Evolutionary conservation across 2,329 filamentous ascomycete genomes (phyloP), one percentile per base, ranked within the genome.

Genomic region (Meredithiella fracta): DNA sequence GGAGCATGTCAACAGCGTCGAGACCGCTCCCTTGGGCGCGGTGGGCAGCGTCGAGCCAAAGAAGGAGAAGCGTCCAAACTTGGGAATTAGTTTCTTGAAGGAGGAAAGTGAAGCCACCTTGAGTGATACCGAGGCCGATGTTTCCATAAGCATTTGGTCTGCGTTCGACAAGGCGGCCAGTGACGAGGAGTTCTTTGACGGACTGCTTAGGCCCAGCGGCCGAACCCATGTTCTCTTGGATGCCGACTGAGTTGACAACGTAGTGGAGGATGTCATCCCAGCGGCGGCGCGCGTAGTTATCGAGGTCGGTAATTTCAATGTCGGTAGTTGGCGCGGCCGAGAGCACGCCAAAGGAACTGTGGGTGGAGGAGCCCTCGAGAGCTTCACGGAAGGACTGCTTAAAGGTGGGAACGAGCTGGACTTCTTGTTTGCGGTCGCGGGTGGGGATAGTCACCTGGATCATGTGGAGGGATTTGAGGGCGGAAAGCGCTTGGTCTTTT

Each of bases 201-300:
- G 85, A 85, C 63, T 79, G 77, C 66, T 85, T 86, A 29, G 85
- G 80, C 0, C 75, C 75, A 57, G 70, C 67, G 9, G 71, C 70
- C 42, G 72, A 69, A 20, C 70, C 72, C 68, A 15, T 71, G 20
- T 25, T 50, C 9, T 59, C 70, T 64, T 63, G 73, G 66, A 60
- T 78, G 1, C 78, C 81, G 7, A 85, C 83, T 59, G 80, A 84
- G 58, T 84, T 86, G 20, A 98, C 92, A 66, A 98, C 90, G 65
- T 89, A 98, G 67, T 96, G 92, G 51, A 98, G 69, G 26, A 98
- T 95, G 25, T 88, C 85, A 68, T 98, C 94, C 90, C 92, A 98
- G 65, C 94, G 90, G 63, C 78, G 79, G 55, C 86, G 80, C 3
- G 92, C 89, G 69, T 91, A 94, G 26, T 81, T 77, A 65, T 98